Conservation (phyloP, 73 alveolate genomes). For the Uronychia setigera region DNA sequence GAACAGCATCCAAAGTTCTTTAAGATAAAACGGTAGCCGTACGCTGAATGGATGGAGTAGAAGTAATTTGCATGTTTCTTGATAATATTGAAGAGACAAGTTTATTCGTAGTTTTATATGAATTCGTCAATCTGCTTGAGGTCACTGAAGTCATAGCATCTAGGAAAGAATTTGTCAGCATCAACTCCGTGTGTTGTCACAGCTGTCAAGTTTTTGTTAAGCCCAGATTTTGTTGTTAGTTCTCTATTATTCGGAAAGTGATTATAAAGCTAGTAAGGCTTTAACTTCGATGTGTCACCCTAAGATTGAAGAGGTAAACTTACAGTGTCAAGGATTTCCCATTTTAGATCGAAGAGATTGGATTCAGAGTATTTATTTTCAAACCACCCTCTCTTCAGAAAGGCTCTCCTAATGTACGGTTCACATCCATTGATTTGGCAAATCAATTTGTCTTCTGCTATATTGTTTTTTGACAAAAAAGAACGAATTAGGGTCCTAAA, state of each 20-base stretch:
- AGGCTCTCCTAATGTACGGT: constrained; percentile 66
- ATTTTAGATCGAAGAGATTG: constrained; percentile 4
- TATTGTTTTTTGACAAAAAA: background rate
- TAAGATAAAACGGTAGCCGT: background rate
- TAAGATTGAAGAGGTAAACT: constrained; percentile 3
- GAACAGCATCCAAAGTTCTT: background rate
- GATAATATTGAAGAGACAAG: constrained; percentile 39
- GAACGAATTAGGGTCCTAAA: background rate
- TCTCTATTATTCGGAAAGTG: constrained; percentile 84
- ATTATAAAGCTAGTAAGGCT: constrained; percentile 57
- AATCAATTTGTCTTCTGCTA: constrained; percentile 1
- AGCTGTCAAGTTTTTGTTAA: constrained; percentile 64
- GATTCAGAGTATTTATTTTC: constrained; percentile 44
- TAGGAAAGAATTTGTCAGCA: constrained; percentile 43
- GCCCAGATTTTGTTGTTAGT: constrained; percentile 81
- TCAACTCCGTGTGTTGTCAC: constrained; percentile 25
- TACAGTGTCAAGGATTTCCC: constrained; percentile 37
- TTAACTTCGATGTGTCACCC: constrained; percentile 15
- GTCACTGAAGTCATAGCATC: constrained; percentile 67
- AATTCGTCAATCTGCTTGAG: constrained; percentile 47
- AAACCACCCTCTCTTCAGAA: constrained; percentile 74
- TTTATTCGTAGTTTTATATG: constrained; percentile 34
- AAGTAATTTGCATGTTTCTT: constrained; percentile 34
- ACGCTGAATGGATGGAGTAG: background rate
- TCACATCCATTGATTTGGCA: constrained; percentile 63